Percentiles rank a stretch among this genome's conserved stretches.
Evolutionary conservation across 176 grass and related monocot genomes (phyloP).

Genomic region (Carex kokanica): DNA sequence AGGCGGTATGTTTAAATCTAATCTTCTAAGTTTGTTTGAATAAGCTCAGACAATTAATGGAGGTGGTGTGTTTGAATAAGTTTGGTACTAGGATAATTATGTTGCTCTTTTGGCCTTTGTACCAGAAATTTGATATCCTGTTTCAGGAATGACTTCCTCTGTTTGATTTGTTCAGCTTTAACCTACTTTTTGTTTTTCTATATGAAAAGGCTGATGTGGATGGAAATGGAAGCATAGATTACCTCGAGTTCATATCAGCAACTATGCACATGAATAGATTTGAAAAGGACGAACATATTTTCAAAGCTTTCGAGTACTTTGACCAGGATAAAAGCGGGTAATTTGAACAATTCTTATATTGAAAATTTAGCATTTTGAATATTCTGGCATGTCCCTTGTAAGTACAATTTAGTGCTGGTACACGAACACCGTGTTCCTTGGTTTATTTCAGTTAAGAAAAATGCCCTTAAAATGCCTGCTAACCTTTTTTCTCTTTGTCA

Average conservation of each 20-base stretch:
- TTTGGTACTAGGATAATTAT: neutral
- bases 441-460: neutral
- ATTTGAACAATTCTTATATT: constrained; percentile 20
- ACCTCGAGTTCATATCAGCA: constrained; percentile 86
- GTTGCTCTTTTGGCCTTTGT: neutral
- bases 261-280: constrained; percentile 99
- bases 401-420: neutral
- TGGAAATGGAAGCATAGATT: constrained; percentile 99
- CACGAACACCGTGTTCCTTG: neutral
- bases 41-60: constrained; percentile 63
- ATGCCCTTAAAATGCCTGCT: no score
- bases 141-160: neutral
- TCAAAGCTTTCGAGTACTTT: constrained; percentile 97
- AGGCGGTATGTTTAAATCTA: constrained; percentile 66
- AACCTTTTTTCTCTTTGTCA: neutral
- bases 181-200: constrained; percentile 20
- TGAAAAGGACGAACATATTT: constrained; percentile 94
- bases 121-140: neutral
- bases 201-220: constrained; percentile 86
- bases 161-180: neutral
- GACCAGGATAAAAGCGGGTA: constrained; percentile 98
- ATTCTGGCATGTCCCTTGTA: neutral
- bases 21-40: neutral
- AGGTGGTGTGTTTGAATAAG: constrained; percentile 54
- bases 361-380: constrained; percentile 1